A percentile compares a stretch with the other conserved stretches of the same genome.
Evolutionary conservation across 768 basidiomycete genomes (phyloP).

Genomic region (Hirschioporus abietinus): DNA sequence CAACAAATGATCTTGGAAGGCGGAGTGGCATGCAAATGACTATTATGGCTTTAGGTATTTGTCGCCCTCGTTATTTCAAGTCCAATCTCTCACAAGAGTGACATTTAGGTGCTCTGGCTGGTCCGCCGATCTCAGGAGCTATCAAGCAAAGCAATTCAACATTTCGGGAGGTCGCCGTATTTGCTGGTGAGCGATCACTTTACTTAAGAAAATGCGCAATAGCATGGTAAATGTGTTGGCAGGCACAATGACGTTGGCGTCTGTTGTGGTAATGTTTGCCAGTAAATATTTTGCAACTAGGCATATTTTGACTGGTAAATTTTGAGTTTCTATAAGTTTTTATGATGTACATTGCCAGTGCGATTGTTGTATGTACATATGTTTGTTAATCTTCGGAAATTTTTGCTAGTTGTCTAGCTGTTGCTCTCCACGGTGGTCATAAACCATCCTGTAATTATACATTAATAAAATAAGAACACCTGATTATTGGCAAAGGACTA

Average conservation of each 20-base stretch:
- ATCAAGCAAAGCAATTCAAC: conserved; percentile 42
- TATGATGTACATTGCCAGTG: too few species aligned
- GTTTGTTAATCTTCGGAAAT: too few species aligned
- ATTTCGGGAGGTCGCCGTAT: conserved; percentile 52
- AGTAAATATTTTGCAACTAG: not conserved
- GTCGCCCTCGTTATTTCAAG: not conserved
- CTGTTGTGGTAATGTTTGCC: conserved; percentile 2
- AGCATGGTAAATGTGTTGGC: not conserved
- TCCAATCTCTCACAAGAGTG: not conserved
- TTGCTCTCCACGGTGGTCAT: too few species aligned
- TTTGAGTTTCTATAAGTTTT: not conserved
- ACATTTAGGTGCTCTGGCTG: conserved; percentile 51
- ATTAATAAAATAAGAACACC: too few species aligned
- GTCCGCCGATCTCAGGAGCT: conserved; percentile 71
- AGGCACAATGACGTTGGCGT: not conserved
- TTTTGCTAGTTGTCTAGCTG: too few species aligned
- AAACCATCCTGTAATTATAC: too few species aligned
- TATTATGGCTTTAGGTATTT: conserved; percentile 33
- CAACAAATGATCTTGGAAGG: conserved; percentile 54
- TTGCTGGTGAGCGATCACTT: conserved; percentile 33
- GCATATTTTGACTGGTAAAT: not conserved
- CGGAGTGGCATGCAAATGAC: conserved; percentile 61
- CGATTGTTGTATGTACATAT: too few species aligned
- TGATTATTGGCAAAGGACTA: too few species aligned
- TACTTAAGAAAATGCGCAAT: not conserved